Evolutionary conservation across 2,329 filamentous ascomycete genomes (phyloP).

Genomic region (Sphaerostilbella broomeana): DNA sequence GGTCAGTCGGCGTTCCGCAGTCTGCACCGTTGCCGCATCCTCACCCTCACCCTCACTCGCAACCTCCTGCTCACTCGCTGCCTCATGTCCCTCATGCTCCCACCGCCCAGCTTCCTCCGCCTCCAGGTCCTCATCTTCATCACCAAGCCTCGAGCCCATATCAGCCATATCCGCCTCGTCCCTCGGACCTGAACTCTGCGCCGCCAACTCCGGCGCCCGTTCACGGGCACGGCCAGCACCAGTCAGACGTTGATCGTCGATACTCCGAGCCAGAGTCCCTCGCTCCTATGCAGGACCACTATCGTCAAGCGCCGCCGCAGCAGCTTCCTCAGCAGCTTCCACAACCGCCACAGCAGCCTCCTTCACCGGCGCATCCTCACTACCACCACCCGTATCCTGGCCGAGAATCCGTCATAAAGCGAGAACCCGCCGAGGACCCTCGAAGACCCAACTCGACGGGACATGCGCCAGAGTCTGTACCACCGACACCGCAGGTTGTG

Average conservation of each 20-base stretch:
- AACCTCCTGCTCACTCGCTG: slow-evolving; percentile 17
- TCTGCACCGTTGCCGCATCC: slow-evolving; percentile 43
- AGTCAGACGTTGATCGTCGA: slow-evolving; percentile 45
- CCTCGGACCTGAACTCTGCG: slow-evolving; percentile 27
- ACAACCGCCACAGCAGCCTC: slow-evolving; percentile 17
- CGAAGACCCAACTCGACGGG: slow-evolving; percentile 49
- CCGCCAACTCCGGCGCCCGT: slow-evolving; percentile 24
- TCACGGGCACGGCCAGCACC: slow-evolving; percentile 29
- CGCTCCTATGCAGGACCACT: slow-evolving; percentile 49
- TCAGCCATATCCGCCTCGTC: slow-evolving; percentile 33
- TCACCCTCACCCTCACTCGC: slow-evolving; percentile 25
- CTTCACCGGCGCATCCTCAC: slow-evolving; percentile 38
- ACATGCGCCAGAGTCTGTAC: slow-evolving; percentile 31
- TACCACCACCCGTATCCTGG: slow-evolving; percentile 39
- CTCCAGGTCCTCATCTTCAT: slow-evolving; percentile 25
- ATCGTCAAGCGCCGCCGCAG: slow-evolving; percentile 27
- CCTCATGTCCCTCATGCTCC: slow-evolving; percentile 20
- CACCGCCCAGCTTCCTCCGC: slow-evolving; percentile 14
- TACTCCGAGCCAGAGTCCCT: slow-evolving; percentile 51
- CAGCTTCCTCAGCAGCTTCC: slow-evolving; percentile 17
- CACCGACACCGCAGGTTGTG: slow-evolving; percentile 27
- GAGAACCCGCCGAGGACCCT: slow-evolving; percentile 46
- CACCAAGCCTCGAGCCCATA: slow-evolving; percentile 33
- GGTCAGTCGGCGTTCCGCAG: slow-evolving; percentile 42
- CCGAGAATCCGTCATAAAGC: slow-evolving; percentile 50